These are phyloP conservation scores for Rhododendron mucronatum DNA, from an alignment of 148 eudicot species.

Conservation along the genomic window DNA sequence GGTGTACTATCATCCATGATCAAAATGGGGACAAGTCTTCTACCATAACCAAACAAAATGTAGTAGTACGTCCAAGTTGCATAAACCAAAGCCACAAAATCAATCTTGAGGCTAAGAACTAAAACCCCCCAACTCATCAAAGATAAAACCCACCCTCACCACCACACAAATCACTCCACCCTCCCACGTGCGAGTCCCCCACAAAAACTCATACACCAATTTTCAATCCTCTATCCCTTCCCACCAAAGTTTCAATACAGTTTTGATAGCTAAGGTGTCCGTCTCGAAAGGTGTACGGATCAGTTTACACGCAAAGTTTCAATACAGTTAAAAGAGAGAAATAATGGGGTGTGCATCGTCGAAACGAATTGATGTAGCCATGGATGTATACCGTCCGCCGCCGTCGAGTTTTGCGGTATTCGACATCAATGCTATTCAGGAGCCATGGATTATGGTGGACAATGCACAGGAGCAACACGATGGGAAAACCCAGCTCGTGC, in stretches of 20 bases:
- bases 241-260: not conserved
- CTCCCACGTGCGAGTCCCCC: not conserved
- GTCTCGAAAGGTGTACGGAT: not conserved
- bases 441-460: constrained; percentile 73
- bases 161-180: constrained; percentile 6
- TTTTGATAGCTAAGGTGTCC: not conserved
- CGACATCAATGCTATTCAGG: constrained; percentile 69
- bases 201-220: not conserved
- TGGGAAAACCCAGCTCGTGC: constrained; percentile 44
- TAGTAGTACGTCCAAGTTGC: not conserved
- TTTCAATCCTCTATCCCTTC: not conserved
- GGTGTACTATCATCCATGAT: not conserved
- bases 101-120: not conserved
- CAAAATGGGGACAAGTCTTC: not conserved
- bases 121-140: not conserved
- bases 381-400: constrained; percentile 62
- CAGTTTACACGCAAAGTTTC: not conserved
- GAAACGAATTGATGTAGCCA: constrained; percentile 47
- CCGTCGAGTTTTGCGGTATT: constrained; percentile 68
- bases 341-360: constrained; percentile 84
- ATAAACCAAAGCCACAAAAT: constrained; percentile 11
- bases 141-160: not conserved
- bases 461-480: constrained; percentile 15
- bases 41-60: not conserved
- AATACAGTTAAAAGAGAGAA: not conserved